Base-by-base conservation (phyloP, 2,329 filamentous ascomycete genomes). In the Cladophialophora carrionii region DNA sequence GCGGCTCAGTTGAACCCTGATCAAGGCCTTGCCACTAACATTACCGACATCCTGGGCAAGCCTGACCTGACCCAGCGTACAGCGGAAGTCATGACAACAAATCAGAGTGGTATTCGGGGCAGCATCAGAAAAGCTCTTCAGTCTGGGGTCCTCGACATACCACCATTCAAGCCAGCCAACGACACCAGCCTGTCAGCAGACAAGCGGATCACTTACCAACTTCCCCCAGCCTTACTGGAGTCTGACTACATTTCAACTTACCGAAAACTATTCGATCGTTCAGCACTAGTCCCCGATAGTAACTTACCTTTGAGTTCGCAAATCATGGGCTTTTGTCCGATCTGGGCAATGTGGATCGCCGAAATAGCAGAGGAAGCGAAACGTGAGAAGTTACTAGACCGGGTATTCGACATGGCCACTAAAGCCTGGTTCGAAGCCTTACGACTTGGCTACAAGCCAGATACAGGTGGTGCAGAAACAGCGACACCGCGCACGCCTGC, bases 341-440 rank as follows among this genome's bases (percentile, higher is more conserved):
- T 65, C 20, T 71, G 69, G 71, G 68, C 52, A 20, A 37, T 63
- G 12, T 63, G 69, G 58, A 65, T 63, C 12, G 46, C 66, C 14
- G 62, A 57, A 22, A 68, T 72, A 29, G 26, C 60, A 41, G 62
- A 72, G 37, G 66, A 64, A 1, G 37, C 64, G 34, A 37, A 49
- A 53, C 64, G 69, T 9, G 60, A 60, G 41, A 64, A 68, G 29
- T 46, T 70, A 17, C 57, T 71, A 20, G 64, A 69, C 34, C 61
- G 49, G 20, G 69, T 66, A 10, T 68, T 65, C 41, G 63, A 64
- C 2, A 67, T 64, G 17, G 63, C 70, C 57, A 58, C 67, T 29
- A 65, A 67, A 6, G 66, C 65, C 3, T 72, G 70, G 70, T 66
- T 58, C 32, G 68, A 68, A 63, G 67, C 67, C 20, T 48, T 69